Base-by-base conservation (phyloP, 108 stramenopile species). In the Mediolabrus comicus region DNA sequence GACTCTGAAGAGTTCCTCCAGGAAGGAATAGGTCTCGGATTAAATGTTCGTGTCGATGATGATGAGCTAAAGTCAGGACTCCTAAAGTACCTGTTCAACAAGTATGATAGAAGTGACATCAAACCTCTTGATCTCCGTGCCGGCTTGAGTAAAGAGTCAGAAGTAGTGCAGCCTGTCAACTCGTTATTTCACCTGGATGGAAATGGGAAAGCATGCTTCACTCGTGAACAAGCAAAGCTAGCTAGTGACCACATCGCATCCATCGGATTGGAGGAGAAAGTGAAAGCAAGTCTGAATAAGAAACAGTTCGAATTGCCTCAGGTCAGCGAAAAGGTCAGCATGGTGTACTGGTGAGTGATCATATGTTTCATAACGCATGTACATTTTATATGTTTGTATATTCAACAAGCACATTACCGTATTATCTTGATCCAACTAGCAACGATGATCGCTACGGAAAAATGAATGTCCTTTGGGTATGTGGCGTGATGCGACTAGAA, bases 381-480 rank as follows among this genome's bases (percentile, higher is more conserved):
- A 6, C 58, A 59, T 28, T 6, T 28, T 28, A 8, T 10, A 11
- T 59, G 17, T 59, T 8, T 25, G 24, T n/a, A n/a, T n/a, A n/a
- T n/a, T n/a, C n/a, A n/a, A n/a, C n/a, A n/a, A n/a, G n/a, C n/a
- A n/a, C n/a, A 14, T 16, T 59, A 33, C 26, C 6, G 26, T n/a
- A 59, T n/a, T 26, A 33, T 59, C 24, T 28, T 33, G 39, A 14
- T 41, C 14, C 39, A 11, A 11, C 12, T 41, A 11, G 12, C 14
- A 11, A 41, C 39, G 39, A 41, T 14, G 14, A 7, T 12, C 30
- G 52, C 30, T 66, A 66, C 16, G 65, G 65, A 24, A 55, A 53
- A 32, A 53, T 66, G 53, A 66, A 66, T 66, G 53, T 66, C 29
- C 25, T 66, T 29, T 66, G 65, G 65, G 65, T 66, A 17, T 53